Evolutionary conservation across 164 flowering plant species (phyloP), one percentile per base, ranked within the genome.

Genomic region (Vitis amurensis): DNA sequence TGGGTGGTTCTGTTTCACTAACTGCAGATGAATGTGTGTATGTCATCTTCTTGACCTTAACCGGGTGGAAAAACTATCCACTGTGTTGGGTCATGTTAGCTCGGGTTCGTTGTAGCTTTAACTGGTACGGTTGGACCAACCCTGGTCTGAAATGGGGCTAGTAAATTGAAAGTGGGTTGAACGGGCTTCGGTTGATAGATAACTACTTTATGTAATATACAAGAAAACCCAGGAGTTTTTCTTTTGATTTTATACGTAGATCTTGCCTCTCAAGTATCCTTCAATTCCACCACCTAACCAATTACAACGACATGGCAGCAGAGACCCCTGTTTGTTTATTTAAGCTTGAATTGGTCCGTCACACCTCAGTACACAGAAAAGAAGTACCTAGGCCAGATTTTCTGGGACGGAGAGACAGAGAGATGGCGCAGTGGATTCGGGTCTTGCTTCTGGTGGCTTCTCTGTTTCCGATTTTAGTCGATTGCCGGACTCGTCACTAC

Each of bases 401-500:
- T 37, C 7, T 37, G 44, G 0, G 13, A 23, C 11, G 27, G 44
- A 63, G 53, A 68, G 2, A 60, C 8, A 66, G 49, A 57, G 58
- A 61, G 47, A 79, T 80, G 82, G 79, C 47, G 30, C 55, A 67
- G 1, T 77, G 82, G 83, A 60, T 76, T 63, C 50, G 81, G 11
- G 65, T 62, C 37, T 53, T 76, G 56, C 9, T 77, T 29, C 61
- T 85, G 51, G 65, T 75, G 12, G 77, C 77, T 50, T 83, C 77
- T 31, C 66, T 82, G 49, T 67, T 62, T 75, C 85, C 87, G n/a
- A 55, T 76, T 1, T 60, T 80, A 11, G 90, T 81, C 7, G 79
- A 88, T 44, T 75, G 83, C 84, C 74, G 77, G 64, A 84, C 82
- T 72, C 88, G 90, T 0, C 84, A 84, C 64, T 88, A 85, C 86